phyloP scores from a whole-genome alignment of 164 flowering plant genomes.

The Tinospora cordifolia region DNA sequence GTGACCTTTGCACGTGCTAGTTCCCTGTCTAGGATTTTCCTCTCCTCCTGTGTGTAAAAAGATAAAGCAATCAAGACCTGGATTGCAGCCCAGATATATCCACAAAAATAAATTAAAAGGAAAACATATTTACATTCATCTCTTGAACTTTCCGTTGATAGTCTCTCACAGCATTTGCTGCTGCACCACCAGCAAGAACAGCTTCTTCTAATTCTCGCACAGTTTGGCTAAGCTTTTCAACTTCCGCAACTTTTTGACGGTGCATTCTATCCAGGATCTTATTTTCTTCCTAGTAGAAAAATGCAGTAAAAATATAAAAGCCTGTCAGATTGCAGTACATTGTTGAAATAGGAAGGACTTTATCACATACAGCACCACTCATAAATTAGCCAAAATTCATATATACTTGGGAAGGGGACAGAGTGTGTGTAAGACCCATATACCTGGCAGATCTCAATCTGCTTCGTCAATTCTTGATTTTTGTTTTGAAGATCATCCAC shows the following conservation, averaged over 20 bases:
- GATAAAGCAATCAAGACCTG: neutral
- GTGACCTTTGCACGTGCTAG: slow-evolving; percentile 95
- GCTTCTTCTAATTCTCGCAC: slow-evolving; percentile 36
- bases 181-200: slow-evolving; percentile 16
- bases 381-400: neutral
- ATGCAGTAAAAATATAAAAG: slow-evolving; percentile 9
- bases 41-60: slow-evolving; percentile 56
- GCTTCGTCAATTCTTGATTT: slow-evolving; percentile 95
- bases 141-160: slow-evolving; percentile 21
- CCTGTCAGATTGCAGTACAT: neutral
- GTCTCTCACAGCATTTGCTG: slow-evolving; percentile 15
- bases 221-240: slow-evolving; percentile 96
- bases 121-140: slow-evolving; percentile 67
- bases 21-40: slow-evolving; percentile 89
- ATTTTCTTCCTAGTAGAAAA: slow-evolving; percentile 71
- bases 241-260: slow-evolving; percentile 97
- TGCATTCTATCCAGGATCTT: slow-evolving; percentile 94
- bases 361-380: neutral
- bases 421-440: neutral
- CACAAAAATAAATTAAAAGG: slow-evolving; percentile 5
- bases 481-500: slow-evolving; percentile 98
- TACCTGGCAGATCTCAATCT: slow-evolving; percentile 99
- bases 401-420: neutral
- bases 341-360: neutral
- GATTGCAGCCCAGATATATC: neutral